Evolutionary conservation across 2,329 filamentous ascomycete species (phyloP), one percentile per base, ranked within the genome.

Genomic region (Penicillium sp.): DNA sequence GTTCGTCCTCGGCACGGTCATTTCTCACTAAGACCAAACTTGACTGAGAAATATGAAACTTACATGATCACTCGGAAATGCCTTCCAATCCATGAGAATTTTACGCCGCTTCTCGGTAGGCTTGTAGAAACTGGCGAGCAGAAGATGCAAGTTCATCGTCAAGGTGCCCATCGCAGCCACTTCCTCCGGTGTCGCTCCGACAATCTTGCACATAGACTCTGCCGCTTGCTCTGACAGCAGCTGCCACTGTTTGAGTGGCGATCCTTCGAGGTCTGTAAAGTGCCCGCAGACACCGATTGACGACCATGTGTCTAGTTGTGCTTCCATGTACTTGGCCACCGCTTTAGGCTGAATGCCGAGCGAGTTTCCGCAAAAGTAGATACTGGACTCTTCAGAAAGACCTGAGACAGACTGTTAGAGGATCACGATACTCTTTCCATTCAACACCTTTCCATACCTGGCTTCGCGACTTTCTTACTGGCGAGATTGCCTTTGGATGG

Each of bases 311-410:
- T 84, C 76, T 1, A 93, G 74, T 49, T 92, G 85, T 3, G 79
- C 77, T 32, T 80, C 69, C 45, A 93, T 63, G 47, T 85, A 80
- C 14, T 74, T 67, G 11, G 75, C 69, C 0, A 80, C 80, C 3
- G 77, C 73, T 49, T 77, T 79, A 18, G 88, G 87, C 62, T 94
- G 87, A 7, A 89, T 75, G 20, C 88, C 88, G 2, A 94, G 75
- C 0, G 86, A 94, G 67, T 95, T 94, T 37, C 88, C 88, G 49
- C 86, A 88, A 50, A 95, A 81, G 64, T 94, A 95, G 38, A 85
- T 81, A 28, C 58, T 60, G 25, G 54, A 57, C 6, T 68, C 57
- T 13, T 59, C 52, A 1, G 60, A 61, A 30, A 62, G 51, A 35
- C 64, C 66, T 57, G 31, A 14, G 26, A 32, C 9, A 10, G 4